Evolutionary conservation across 2,329 filamentous ascomycete genomes (phyloP), one percentile per base, ranked within the genome.

Genomic region (Trichothecium sympodiale): DNA sequence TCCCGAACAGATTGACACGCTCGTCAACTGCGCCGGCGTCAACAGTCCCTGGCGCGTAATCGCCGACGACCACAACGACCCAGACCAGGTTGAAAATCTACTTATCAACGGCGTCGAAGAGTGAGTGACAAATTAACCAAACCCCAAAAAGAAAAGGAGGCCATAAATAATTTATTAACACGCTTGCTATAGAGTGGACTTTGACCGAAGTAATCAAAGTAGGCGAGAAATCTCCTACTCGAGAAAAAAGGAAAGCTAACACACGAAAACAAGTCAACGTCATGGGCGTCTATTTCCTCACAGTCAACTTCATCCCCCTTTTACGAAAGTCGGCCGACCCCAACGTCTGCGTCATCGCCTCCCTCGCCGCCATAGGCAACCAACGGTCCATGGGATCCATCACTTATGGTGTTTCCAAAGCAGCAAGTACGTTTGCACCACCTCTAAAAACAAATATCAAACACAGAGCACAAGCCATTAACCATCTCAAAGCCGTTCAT

Each of bases 261-360:
- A 34, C 20, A 36, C 17, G 10, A 8, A n/a, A n/a, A 14, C 5
- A 36, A 51, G 46, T 51, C 35, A 48, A 51, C 33, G 45, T 51
- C n/a, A 50, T 38, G 28, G 49, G 49, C 14, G 47, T 52, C 20
- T 52, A 52, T 34, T 52, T 51, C 29, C 30, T 50, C 16, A 48
- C 47, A 1, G 45, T 43, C n/a, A 43, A 41, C 34, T 45, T 50
- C 23, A 35, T 51, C 30, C 46, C 49, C 3, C 44, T 52, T n/a
- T 36, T 52, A 9, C 47, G 49, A 20, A 46, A 49, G 34, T 32
- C 48, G 2, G 34, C 34, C n/a, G 41, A 45, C 18, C 47, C 48
- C 8, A 52, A 49, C 27, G 47, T 51, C 12, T 43, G 42, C 26
- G 40, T 51, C 12, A 51, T 52, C 39, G 42, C 48, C 5, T 49